Conservation (phyloP, 495 filamentous ascomycete species). For the Aspergillus haitiensis region DNA sequence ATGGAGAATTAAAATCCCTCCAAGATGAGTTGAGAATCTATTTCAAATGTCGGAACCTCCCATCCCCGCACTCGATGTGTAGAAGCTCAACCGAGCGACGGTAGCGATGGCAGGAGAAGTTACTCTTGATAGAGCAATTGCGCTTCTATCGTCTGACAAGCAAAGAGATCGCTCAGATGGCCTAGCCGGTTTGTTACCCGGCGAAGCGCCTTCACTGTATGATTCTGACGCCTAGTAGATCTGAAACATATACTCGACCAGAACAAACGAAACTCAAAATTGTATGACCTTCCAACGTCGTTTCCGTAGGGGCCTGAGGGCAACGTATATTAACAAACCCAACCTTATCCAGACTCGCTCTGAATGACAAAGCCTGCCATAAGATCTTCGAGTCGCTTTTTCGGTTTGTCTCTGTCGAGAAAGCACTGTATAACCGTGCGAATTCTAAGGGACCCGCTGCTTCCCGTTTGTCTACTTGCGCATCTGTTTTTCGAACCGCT, state of each 20-base stretch:
- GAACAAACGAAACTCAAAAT: conserved; percentile 54
- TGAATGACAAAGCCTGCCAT: conserved; percentile 77
- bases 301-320: neutral
- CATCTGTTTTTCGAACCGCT: conserved; percentile 67
- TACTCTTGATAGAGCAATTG: conserved; percentile 41
- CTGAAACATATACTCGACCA: conserved; percentile 64
- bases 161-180: conserved; percentile 53
- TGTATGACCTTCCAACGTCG: conserved; percentile 45
- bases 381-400: conserved; percentile 82
- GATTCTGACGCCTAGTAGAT: conserved; percentile 39
- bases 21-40: conserved; percentile 7
- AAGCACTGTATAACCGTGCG: conserved; percentile 59
- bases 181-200: conserved; percentile 46
- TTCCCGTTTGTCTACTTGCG: conserved; percentile 65
- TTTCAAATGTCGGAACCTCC: neutral
- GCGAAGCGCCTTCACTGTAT: conserved; percentile 11
- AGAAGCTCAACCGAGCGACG: conserved; percentile 6
- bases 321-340: conserved; percentile 23
- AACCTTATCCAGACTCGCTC: conserved; percentile 38
- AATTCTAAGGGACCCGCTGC: conserved; percentile 47
- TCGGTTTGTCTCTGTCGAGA: conserved; percentile 63
- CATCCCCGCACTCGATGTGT: conserved; percentile 2
- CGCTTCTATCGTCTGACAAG: conserved; percentile 53
- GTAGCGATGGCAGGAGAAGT: conserved; percentile 36
- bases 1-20: conserved; percentile 2